Evolutionary conservation across 208 protist species (phyloP).

Genomic region (Leishmania major): DNA sequence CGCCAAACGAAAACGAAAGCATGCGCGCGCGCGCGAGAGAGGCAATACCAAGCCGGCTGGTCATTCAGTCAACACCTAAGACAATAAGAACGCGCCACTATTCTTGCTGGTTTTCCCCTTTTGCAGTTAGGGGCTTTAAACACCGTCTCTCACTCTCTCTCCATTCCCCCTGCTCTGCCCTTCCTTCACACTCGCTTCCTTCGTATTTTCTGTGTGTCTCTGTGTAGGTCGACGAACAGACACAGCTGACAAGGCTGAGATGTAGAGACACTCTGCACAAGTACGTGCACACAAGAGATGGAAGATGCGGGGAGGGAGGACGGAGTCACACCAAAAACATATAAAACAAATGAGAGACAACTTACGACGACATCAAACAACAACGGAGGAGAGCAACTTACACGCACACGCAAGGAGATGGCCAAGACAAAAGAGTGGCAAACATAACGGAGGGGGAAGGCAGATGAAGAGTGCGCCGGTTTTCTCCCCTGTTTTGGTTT

Average conservation of each 20-base stretch:
- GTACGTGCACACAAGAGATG: neutral
- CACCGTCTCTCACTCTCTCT: neutral
- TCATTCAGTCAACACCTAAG: neutral
- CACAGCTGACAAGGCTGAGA: neutral
- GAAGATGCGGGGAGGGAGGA: neutral
- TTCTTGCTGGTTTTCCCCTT: neutral
- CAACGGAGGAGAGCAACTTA: neutral
- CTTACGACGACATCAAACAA: slow-evolving; percentile 2
- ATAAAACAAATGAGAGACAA: slow-evolving; percentile 3
- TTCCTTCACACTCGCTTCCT: neutral
- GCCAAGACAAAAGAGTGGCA: slow-evolving; percentile 7
- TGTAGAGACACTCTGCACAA: neutral
- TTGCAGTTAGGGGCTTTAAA: neutral
- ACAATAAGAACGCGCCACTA: neutral
- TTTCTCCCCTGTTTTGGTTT: neutral
- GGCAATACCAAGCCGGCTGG: neutral
- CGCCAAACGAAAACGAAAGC: neutral
- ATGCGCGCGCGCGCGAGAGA: neutral
- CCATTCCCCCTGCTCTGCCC: neutral
- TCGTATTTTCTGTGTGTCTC: neutral
- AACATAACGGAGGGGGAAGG: slow-evolving; percentile 5
- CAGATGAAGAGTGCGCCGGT: neutral
- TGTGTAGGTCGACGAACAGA: neutral
- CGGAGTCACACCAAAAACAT: neutral
- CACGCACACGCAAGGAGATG: neutral